These are phyloP conservation scores for Delonix regia DNA, from an alignment of 306 rosid genomes.

Conservation along the genomic window DNA sequence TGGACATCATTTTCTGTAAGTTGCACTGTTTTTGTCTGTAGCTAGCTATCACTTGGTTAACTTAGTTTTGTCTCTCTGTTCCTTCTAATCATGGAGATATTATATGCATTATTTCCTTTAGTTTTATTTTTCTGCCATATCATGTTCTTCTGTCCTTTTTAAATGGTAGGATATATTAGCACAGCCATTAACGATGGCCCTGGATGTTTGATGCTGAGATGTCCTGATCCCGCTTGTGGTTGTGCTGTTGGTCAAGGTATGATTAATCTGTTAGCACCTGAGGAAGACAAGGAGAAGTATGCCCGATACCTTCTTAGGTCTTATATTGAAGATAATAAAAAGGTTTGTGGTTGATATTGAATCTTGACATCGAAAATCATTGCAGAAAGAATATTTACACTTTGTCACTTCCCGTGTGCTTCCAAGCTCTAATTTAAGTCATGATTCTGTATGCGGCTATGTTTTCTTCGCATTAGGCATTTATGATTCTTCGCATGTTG, in stretches of 20 bases:
- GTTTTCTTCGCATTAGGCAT: neutral
- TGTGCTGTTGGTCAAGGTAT: conserved; percentile 76
- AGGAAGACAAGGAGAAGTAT: conserved; percentile 63
- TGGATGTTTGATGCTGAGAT: conserved; percentile 79
- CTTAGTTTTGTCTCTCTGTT: neutral
- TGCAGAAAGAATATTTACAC: conserved; percentile 3
- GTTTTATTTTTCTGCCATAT: neutral
- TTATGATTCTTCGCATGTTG: conserved; percentile 8
- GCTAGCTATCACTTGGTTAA: neutral
- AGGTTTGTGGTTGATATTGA: conserved; percentile 41
- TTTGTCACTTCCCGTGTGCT: neutral
- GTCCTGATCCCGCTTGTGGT: conserved; percentile 79
- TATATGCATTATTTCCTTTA: neutral
- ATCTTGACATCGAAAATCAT: conserved; percentile 12
- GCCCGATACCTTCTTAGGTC: conserved; percentile 73
- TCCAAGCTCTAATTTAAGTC: neutral
- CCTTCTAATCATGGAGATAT: neutral
- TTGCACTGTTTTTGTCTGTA: neutral
- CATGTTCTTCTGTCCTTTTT: conserved; percentile 22
- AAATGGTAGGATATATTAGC: conserved; percentile 56
- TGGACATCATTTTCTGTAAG: neutral
- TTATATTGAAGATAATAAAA: conserved; percentile 72
- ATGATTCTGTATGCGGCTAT: neutral
- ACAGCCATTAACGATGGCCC: conserved; percentile 80
- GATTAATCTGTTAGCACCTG: conserved; percentile 53